A percentile compares a stretch with the other conserved stretches of the same genome.
These are phyloP conservation scores for Ascochyta koolunga DNA, from an alignment of 2,329 filamentous ascomycete species.

Conservation along the genomic window DNA sequence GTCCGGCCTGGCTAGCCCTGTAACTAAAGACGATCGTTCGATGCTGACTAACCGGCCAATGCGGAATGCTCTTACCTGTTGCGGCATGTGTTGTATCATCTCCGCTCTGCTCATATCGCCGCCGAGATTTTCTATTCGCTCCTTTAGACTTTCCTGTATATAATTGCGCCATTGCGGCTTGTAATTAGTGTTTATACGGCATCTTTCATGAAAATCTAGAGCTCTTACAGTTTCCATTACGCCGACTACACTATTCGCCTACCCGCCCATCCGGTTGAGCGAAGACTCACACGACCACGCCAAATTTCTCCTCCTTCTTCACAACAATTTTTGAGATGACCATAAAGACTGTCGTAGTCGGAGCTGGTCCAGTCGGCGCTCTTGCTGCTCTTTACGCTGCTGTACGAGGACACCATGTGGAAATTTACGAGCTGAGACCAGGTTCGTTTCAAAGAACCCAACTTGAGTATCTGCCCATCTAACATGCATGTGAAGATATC, in stretches of 20 bases:
- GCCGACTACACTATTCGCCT: constrained; percentile 1
- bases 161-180: constrained; percentile 1
- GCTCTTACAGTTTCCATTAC: constrained; percentile 15
- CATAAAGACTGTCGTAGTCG: constrained; percentile 79
- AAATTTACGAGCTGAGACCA: constrained; percentile 90
- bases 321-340: neutral
- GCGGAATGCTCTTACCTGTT: constrained; percentile 24
- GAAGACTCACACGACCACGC: constrained; percentile 12
- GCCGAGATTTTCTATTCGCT: constrained; percentile 2
- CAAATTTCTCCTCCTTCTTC: constrained; percentile 8
- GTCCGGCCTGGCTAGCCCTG: constrained; percentile 22
- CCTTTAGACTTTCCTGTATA: constrained; percentile 5
- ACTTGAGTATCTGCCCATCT: neutral
- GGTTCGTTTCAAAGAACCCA: constrained; percentile 63
- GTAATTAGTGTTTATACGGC: constrained; percentile 1
- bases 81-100: constrained; percentile 25
- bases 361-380: constrained; percentile 91
- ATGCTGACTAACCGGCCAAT: constrained; percentile 27
- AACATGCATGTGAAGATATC: constrained; percentile 67
- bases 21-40: constrained; percentile 20
- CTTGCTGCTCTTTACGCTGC: constrained; percentile 93
- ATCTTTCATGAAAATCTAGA: constrained; percentile 4
- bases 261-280: constrained; percentile 12
- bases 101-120: constrained; percentile 11
- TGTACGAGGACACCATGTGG: constrained; percentile 83